These are phyloP conservation scores for Rhizopogon vinicolor DNA, from an alignment of 768 basidiomycete species.

Conservation along the genomic window DNA sequence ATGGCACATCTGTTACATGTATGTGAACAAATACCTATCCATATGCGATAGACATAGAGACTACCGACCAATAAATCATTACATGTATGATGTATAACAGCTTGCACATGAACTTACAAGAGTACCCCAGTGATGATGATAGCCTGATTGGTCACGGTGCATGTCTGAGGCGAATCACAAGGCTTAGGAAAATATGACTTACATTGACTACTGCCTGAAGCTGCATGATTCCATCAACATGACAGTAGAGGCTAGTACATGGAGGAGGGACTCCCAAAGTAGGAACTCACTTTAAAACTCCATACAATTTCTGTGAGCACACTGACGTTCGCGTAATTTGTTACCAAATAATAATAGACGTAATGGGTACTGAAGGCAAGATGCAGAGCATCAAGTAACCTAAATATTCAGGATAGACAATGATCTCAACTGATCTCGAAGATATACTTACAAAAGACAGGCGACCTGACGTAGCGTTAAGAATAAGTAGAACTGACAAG, in stretches of 20 bases:
- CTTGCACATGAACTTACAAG: too few species aligned
- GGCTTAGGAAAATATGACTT: too few species aligned
- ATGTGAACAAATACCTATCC: too few species aligned
- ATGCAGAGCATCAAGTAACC: conserved; percentile 34
- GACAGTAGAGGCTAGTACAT: too few species aligned
- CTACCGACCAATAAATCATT: too few species aligned
- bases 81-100: too few species aligned
- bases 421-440: neutral
- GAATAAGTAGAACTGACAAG: too few species aligned
- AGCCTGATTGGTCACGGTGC: too few species aligned
- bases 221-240: too few species aligned
- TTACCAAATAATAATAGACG: conserved; percentile 33
- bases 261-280: neutral
- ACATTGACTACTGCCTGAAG: neutral
- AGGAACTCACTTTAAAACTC: conserved; percentile 6
- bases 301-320: conserved; percentile 25
- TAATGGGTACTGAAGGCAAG: conserved; percentile 28
- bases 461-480: neutral
- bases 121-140: neutral
- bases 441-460: conserved; percentile 4
- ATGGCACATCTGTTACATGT: too few species aligned
- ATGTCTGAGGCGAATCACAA: too few species aligned
- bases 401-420: conserved; percentile 1
- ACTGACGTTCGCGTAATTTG: conserved; percentile 25
- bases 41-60: too few species aligned